Base-by-base conservation (phyloP, 1,139 yeast genomes). In the Candida pseudoviswanathii region DNA sequence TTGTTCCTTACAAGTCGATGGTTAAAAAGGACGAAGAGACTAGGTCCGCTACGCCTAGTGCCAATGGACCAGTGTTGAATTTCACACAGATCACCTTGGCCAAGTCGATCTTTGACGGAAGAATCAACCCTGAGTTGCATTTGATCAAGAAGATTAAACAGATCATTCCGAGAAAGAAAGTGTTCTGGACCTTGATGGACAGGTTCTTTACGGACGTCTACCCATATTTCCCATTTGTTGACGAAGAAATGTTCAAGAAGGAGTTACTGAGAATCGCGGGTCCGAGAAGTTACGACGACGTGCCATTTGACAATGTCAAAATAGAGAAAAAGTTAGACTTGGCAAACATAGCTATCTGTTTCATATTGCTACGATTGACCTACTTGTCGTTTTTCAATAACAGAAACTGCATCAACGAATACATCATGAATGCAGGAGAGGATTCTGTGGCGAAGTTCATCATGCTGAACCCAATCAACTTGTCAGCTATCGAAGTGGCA, bases 401-500 rank as follows among this genome's bases (percentile, higher is more conserved):
- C 54, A 64, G 61, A 29, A 60, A 57, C 16, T 63, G 59, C 26
- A 62, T 60, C 30, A 70, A 66, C 55, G 68, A 63, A 42, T 58
- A 56, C 51, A 66, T 66, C 47, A 52, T 68, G 32, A 60, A 56
- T 27, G 52, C 61, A 3, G 57, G 57, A 6, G 65, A 61, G 50
- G 65, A 64, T 24, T 60, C 60, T 27, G 61, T 54, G 27, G 53
- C 78, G 49, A 65, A 66, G 41, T 80, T 73, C 55, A 62, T 84
- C n/a, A 57, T 81, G 44, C 59, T 66, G 2, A 70, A 78, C 51
- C 85, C 86, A 2, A 70, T 82, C 31, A 72, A 75, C 27, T 63
- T 75, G 43, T 76, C 77, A 31, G 66, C 68, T 21, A 67, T 79
- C 21, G 70, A 68, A 45, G 71, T 78, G 47, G 85, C 87, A 0